A percentile compares a stretch with the other conserved stretches of the same genome.
These are phyloP conservation scores for Luvunga scandens DNA, from an alignment of 345 rosid genomes.

Conservation along the genomic window DNA sequence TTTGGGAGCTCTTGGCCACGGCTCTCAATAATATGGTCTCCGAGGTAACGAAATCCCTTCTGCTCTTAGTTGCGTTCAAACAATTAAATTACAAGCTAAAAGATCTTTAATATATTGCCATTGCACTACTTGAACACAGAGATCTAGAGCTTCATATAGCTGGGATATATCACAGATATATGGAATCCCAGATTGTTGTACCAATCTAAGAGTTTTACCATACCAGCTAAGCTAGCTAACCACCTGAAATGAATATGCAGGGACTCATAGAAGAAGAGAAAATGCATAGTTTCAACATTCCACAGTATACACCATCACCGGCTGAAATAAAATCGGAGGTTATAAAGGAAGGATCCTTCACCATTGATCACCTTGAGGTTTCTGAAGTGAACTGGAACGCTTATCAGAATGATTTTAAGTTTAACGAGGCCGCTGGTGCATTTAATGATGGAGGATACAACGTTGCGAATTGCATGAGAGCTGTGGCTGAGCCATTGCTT, in stretches of 20 bases:
- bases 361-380: conserved; percentile 32
- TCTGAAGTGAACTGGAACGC: conserved; percentile 44
- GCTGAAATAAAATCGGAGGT: conserved; percentile 38
- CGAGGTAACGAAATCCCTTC: conserved; percentile 33
- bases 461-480: conserved; percentile 46
- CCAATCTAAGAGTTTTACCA: too few species aligned
- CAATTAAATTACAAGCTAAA: too few species aligned
- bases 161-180: too few species aligned
- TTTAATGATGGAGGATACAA: conserved; percentile 27
- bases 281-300: conserved; percentile 49
- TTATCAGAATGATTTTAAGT: background rate
- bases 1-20: conserved; percentile 52
- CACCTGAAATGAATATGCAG: conserved; percentile 16
- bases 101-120: too few species aligned
- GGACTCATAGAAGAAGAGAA: conserved; percentile 45
- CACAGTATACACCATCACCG: conserved; percentile 47
- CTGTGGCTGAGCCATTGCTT: conserved; percentile 59
- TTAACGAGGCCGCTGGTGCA: background rate
- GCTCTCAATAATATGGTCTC: conserved; percentile 46
- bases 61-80: too few species aligned
- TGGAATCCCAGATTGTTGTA: too few species aligned
- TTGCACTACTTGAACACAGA: too few species aligned
- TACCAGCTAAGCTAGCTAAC: too few species aligned
- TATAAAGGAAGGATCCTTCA: conserved; percentile 40
- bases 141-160: too few species aligned